These are phyloP conservation scores for Pelargonium fulgidum DNA, from an alignment of 441 rosid genomes.

Conservation along the genomic window DNA sequence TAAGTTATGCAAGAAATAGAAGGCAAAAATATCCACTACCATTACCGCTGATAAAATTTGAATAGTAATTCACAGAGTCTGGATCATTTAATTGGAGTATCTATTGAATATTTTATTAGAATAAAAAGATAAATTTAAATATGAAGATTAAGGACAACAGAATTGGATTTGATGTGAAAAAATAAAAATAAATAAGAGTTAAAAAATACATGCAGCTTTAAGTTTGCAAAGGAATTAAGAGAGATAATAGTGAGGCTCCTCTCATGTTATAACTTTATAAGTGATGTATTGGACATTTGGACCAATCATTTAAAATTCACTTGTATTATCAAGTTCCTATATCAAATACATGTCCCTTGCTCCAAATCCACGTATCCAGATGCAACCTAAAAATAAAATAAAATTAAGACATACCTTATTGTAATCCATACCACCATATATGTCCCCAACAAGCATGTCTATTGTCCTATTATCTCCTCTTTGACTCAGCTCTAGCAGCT, in stretches of 20 bases:
- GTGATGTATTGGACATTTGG: background rate
- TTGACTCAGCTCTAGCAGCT: slow-evolving; percentile 94
- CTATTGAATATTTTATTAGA: slow-evolving; percentile 7
- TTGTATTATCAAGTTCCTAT: background rate
- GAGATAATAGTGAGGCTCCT: background rate
- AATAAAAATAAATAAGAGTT: background rate
- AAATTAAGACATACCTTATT: slow-evolving; percentile 55
- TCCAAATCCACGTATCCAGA: background rate
- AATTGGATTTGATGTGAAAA: background rate
- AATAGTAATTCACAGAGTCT: slow-evolving; percentile 11
- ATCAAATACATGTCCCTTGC: background rate
- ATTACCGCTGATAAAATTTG: background rate
- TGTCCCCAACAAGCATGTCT: slow-evolving; percentile 99
- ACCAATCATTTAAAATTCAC: background rate
- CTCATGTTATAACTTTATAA: slow-evolving; percentile 1
- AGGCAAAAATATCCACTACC: slow-evolving; percentile 1
- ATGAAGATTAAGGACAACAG: background rate
- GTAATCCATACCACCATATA: slow-evolving; percentile 96
- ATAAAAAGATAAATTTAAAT: slow-evolving; percentile 1
- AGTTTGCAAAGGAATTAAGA: background rate
- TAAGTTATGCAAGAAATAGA: background rate
- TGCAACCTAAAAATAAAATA: slow-evolving; percentile 8
- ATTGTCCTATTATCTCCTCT: slow-evolving; percentile 89
- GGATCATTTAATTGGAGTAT: slow-evolving; percentile 6
- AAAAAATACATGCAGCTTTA: background rate